phyloP scores from a whole-genome alignment of 306 rosid genomes.

The Quercus bicolor region DNA sequence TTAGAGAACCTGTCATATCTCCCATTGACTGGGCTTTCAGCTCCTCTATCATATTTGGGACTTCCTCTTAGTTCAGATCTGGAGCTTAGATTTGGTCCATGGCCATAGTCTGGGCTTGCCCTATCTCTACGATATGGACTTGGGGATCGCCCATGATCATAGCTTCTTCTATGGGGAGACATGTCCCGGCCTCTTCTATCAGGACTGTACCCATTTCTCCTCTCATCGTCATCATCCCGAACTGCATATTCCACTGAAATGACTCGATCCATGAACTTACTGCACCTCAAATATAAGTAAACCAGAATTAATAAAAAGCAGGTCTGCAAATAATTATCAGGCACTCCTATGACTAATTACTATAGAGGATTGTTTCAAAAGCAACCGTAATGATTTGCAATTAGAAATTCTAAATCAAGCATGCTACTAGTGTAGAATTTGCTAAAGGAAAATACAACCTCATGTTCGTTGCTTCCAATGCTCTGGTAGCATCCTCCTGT shows the following conservation, averaged over 20 bases:
- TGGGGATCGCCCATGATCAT: constrained; percentile 67
- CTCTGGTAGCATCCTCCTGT: constrained; percentile 78
- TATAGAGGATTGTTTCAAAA: neutral
- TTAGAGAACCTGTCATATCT: constrained; percentile 54
- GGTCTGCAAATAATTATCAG: neutral
- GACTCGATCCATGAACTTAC: constrained; percentile 81
- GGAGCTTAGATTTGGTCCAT: constrained; percentile 59
- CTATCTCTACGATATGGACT: constrained; percentile 75
- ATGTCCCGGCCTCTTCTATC: constrained; percentile 66
- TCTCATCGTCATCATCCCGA: constrained; percentile 76
- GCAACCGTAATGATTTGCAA: neutral
- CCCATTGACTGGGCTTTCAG: constrained; percentile 56
- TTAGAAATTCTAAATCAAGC: neutral
- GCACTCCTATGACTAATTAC: neutral
- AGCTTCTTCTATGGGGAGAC: constrained; percentile 61
- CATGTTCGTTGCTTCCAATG: constrained; percentile 66
- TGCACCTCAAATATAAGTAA: constrained; percentile 32
- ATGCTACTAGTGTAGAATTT: neutral
- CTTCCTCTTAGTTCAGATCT: constrained; percentile 63
- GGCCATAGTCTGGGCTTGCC: constrained; percentile 82
- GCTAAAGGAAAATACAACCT: constrained; percentile 47
- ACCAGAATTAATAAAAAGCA: constrained; percentile 4
- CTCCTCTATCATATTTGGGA: constrained; percentile 57
- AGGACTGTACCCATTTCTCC: constrained; percentile 68
- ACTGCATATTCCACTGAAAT: constrained; percentile 84